Conservation (phyloP, 345 rosid genomes). For the Cardamine chenopodiifolia region DNA sequence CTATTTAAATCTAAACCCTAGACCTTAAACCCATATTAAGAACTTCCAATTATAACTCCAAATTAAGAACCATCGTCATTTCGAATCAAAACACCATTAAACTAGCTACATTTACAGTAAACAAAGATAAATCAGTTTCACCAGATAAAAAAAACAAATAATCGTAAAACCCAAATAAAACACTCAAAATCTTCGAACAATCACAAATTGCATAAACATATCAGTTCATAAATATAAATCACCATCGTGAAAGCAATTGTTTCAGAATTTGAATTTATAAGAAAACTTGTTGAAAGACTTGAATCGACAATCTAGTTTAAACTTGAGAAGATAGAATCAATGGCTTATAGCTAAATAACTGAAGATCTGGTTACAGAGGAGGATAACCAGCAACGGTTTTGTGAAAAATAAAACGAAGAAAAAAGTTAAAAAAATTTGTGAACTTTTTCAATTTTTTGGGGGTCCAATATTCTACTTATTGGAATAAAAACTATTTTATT, state of each 20-base stretch:
- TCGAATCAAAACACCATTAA: neutral
- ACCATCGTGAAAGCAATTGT: neutral
- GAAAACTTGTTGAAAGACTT: constrained; percentile 43
- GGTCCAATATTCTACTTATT: too few relatives aligned
- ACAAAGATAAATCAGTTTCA: too few relatives aligned
- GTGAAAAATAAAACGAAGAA: too few relatives aligned
- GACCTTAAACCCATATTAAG: constrained; percentile 16
- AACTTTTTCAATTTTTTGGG: too few relatives aligned
- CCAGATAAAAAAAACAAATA: too few relatives aligned
- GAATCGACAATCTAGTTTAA: constrained; percentile 17
- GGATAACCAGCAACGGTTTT: too few relatives aligned
- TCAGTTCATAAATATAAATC: neutral
- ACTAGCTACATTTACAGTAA: neutral
- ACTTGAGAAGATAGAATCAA: constrained; percentile 43
- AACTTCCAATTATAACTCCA: neutral
- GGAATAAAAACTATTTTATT: too few relatives aligned
- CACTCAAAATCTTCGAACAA: neutral
- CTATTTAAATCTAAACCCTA: neutral
- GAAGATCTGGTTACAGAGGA: too few relatives aligned
- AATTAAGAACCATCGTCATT: neutral
- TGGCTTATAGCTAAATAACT: constrained; percentile 44
- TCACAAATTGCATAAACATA: neutral
- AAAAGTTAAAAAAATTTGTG: too few relatives aligned
- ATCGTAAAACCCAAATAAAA: neutral
- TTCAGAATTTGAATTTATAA: neutral